Conservation (phyloP, 2,329 filamentous ascomycete species). For the Diaporthe citrichinensis region DNA sequence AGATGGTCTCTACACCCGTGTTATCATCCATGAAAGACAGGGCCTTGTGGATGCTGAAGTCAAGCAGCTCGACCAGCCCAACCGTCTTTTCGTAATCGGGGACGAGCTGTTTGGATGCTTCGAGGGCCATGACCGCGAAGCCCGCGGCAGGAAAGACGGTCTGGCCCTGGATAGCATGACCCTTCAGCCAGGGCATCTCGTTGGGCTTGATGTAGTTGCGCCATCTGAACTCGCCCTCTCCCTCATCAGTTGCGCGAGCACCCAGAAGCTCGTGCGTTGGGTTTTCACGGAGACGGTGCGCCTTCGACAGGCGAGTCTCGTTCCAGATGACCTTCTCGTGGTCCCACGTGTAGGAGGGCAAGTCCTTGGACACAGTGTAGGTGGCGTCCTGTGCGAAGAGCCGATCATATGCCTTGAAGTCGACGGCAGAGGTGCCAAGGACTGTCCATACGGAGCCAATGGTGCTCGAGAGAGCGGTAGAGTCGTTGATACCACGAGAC, state of each 20-base stretch:
- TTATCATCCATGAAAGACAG: constrained; percentile 42
- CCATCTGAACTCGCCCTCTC: constrained; percentile 45
- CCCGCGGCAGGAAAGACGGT: constrained; percentile 55
- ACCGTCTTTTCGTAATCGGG: not conserved
- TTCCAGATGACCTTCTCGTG: constrained; percentile 36
- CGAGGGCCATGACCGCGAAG: constrained; percentile 44
- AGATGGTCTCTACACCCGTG: constrained; percentile 35
- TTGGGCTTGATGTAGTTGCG: constrained; percentile 44
- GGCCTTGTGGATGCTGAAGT: constrained; percentile 44
- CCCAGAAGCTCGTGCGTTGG: constrained; percentile 41
- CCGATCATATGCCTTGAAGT: constrained; percentile 22
- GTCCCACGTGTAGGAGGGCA: constrained; percentile 41
- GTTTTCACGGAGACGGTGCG: not conserved
- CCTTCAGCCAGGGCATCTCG: constrained; percentile 55
- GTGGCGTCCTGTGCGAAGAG: constrained; percentile 26
- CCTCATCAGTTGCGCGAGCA: not conserved
- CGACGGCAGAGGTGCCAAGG: constrained; percentile 18
- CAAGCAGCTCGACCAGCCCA: constrained; percentile 41
- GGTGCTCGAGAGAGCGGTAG: constrained; percentile 41
- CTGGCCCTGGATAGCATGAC: constrained; percentile 53
- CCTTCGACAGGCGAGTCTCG: constrained; percentile 37
- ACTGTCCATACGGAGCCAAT: constrained; percentile 43
- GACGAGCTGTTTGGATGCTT: constrained; percentile 41
- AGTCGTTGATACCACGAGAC: constrained; percentile 42
- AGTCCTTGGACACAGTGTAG: constrained; percentile 27